phyloP scores from a whole-genome alignment of 306 rosid genomes.

The Boehmeria nivea region DNA sequence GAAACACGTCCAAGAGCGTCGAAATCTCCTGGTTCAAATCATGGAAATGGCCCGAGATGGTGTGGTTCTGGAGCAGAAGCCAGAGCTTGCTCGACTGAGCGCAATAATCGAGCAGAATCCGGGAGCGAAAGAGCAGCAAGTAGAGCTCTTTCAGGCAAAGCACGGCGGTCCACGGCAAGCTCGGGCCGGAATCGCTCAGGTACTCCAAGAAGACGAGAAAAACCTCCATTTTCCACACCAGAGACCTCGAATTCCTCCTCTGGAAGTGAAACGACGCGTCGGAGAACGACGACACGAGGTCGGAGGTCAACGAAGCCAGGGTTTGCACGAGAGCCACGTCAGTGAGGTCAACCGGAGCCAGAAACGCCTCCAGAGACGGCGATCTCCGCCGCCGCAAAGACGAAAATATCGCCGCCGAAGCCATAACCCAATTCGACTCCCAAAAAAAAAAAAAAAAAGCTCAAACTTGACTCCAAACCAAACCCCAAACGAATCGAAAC shows the following conservation, averaged over 20 bases:
- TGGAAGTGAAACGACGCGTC: slow-evolving; percentile 49
- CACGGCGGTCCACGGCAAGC: slow-evolving; percentile 52
- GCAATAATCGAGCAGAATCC: slow-evolving; percentile 83
- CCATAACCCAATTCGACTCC: slow-evolving; percentile 33
- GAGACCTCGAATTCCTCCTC: slow-evolving; percentile 62
- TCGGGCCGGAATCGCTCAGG: slow-evolving; percentile 34
- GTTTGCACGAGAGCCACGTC: slow-evolving; percentile 67
- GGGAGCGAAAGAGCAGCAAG: slow-evolving; percentile 68
- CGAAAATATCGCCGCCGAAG: slow-evolving; percentile 79
- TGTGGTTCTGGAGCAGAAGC: slow-evolving; percentile 85
- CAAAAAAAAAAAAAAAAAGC: slow-evolving; percentile 12
- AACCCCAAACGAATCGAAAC: background rate
- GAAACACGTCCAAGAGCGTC: slow-evolving; percentile 85
- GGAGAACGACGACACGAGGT: slow-evolving; percentile 53
- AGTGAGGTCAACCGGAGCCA: slow-evolving; percentile 83
- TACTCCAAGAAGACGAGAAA: slow-evolving; percentile 60
- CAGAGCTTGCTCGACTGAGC: slow-evolving; percentile 78
- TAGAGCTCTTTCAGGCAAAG: slow-evolving; percentile 84
- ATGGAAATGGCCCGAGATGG: slow-evolving; percentile 87
- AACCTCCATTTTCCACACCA: slow-evolving; percentile 58
- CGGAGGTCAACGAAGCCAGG: slow-evolving; percentile 46
- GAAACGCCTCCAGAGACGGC: slow-evolving; percentile 74
- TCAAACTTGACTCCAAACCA: background rate
- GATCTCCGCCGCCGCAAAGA: slow-evolving; percentile 86
- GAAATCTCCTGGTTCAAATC: slow-evolving; percentile 85